phyloP scores from a whole-genome alignment of 176 grass and related monocot genomes.

The Thalia dealbata region DNA sequence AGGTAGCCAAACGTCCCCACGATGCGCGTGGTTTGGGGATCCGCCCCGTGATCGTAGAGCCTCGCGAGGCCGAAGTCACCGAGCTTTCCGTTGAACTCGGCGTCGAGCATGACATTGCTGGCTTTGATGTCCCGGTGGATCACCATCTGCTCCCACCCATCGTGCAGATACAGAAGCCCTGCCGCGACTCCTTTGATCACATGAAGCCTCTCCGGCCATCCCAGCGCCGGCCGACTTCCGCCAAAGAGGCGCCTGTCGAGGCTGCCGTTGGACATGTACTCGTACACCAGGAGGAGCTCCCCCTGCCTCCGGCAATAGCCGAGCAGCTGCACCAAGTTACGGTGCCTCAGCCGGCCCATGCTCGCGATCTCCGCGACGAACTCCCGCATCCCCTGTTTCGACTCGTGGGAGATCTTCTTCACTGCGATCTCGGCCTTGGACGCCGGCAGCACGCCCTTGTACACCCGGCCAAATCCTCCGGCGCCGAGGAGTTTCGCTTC shows the following conservation, averaged over 20 bases:
- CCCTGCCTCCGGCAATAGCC: conserved; percentile 29
- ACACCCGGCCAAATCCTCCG: conserved; percentile 29
- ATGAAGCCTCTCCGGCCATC: conserved; percentile 13
- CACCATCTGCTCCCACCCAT: conserved; percentile 27
- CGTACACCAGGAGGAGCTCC: conserved; percentile 35
- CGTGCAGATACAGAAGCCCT: conserved; percentile 19
- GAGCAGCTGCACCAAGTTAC: conserved; percentile 26
- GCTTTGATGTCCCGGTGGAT: conserved; percentile 39
- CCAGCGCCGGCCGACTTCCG: neutral
- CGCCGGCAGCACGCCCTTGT: conserved; percentile 7
- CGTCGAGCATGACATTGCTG: conserved; percentile 24
- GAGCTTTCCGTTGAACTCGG: conserved; percentile 3
- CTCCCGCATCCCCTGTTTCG: conserved; percentile 22
- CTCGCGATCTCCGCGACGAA: conserved; percentile 35
- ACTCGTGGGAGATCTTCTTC: conserved; percentile 28
- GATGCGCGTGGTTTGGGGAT: conserved; percentile 14
- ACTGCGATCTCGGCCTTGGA: conserved; percentile 2
- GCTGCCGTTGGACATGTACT: conserved; percentile 40
- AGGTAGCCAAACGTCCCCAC: conserved; percentile 34
- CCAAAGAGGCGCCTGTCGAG: conserved; percentile 24
- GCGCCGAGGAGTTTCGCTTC: conserved; percentile 14
- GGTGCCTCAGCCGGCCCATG: conserved; percentile 28
- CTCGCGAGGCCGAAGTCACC: conserved; percentile 25
- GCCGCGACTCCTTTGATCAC: conserved; percentile 15
- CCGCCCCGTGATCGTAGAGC: conserved; percentile 1